Base-by-base conservation (phyloP, 164 flowering plant genomes). In the Dillenia suffruticosa region DNA sequence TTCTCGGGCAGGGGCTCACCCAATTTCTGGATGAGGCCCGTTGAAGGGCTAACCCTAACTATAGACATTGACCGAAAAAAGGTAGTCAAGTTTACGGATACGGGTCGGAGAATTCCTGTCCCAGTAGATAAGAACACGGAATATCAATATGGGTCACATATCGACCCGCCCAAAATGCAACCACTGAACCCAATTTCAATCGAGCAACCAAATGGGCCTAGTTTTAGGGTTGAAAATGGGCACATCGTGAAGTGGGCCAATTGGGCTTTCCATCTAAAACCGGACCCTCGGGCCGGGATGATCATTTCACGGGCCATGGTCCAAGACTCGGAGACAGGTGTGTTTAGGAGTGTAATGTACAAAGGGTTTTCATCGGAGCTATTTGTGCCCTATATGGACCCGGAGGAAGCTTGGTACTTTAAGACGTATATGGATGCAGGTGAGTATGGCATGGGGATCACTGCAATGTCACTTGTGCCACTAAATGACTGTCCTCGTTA, bases 361-460 rank as follows among this genome's bases (percentile, higher is more conserved):
- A 84, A 80, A 70, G 95, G 92, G 51, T 77, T 86, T 43, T 10
- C 77, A 1, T 86, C 92, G 1, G 96, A 86, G 68, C 58, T 88
- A 44, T 88, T 81, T 63, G 92, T 88, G 53, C 96, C 96, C 0
- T 86, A 88, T 58, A 84, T 86, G 92, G 96, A 88, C 59, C 81
- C 83, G 0, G 68, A 67, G 0, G 90, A 81, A 1, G 77, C 55
- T 1, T 86, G 96, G 90, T 88, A 86, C 44, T 86, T 80, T 64
- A 81, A 75, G 73, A 64, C 88, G n/a, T 86, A 84, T 49, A 67
- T 88, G 87, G 96, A 88, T 61, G 96, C 87, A 0, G 92, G 92
- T 1, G 92, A 88, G 52, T 88, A 68, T 52, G 92, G 92, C 53
- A 49, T 88, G n/a, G 89, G 95, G 1, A 54, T 63, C 12, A 49